Base-by-base conservation (phyloP, 2,329 filamentous ascomycete species). In the Drechmeria coniospora region DNA sequence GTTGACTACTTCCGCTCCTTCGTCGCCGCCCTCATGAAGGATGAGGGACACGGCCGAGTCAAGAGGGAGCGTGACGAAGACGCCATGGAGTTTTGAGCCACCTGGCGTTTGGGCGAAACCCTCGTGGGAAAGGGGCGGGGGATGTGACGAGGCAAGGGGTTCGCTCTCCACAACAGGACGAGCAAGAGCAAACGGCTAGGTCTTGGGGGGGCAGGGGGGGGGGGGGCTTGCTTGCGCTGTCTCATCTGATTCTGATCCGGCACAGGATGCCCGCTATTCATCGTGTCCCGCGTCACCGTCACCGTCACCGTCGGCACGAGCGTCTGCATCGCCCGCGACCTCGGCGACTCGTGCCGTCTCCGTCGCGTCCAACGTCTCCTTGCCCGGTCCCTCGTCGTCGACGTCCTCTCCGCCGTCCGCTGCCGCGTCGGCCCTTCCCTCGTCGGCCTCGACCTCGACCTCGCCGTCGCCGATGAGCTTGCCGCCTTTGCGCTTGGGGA, bases 401-500 rank as follows among this genome's bases (percentile, higher is more conserved):
- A 24, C 31, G 3, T 33, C 45, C 6, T 49, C 47, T 5, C 45
- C 46, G 6, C 46, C 44, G 1, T 42, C 49, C 1, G 39, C 45
- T 15, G 43, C 39, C 13, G 48, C 45, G 4, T 45, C 42, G 1
- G 36, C 40, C 2, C 30, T 40, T 5, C 44, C 44, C 21, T 44
- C 45, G 4, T 32, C 39, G 15, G 27, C 41, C 14, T 39, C 40
- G 2, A n/a, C n/a, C n/a, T 30, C 39, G 11, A 29, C 44, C 10
- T 32, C 34, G 3, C 21, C 40, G 3, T 47, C 49, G 2, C 44
- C 50, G 35, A 62, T 81, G 40, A 92, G 46, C 30, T 64, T 68
- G 0, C 79, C 83, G 1, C 82, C 83, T 51, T 98, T 98, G 36
- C 90, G 64, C 54, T 83, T 84, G 0, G 90, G 90, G 40, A 98